Evolutionary conservation across 108 stramenopile genomes (phyloP).

Genomic region (Epithemia pelagica): DNA sequence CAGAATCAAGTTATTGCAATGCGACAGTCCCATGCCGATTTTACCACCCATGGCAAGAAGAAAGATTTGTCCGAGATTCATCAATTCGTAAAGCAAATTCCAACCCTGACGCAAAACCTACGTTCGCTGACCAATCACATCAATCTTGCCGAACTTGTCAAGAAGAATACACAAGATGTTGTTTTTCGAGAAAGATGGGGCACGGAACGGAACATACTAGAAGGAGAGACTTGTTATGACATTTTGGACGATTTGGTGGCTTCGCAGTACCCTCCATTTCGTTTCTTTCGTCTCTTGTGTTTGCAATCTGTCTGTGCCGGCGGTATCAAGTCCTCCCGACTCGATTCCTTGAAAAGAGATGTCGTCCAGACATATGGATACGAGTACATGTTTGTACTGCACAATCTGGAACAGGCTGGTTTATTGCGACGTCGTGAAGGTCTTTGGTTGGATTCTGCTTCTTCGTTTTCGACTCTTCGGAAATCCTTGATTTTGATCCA

Average conservation of each 20-base stretch:
- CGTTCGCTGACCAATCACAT: constrained; percentile 89
- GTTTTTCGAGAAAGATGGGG: constrained; percentile 91
- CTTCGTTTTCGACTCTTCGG: constrained; percentile 61
- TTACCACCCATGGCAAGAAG: constrained; percentile 83
- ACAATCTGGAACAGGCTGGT: constrained; percentile 80
- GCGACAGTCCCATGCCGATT: constrained; percentile 81
- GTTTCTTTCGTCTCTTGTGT: constrained; percentile 78
- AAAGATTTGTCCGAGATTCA: constrained; percentile 92
- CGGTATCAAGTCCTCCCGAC: constrained; percentile 82
- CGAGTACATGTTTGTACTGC: constrained; percentile 69
- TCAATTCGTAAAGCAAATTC: constrained; percentile 97
- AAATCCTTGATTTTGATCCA: constrained; percentile 82
- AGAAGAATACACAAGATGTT: constrained; percentile 66
- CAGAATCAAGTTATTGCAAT: constrained; percentile 91
- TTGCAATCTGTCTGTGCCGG: constrained; percentile 84
- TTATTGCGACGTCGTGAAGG: constrained; percentile 78
- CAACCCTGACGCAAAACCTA: constrained; percentile 55
- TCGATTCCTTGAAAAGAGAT: constrained; percentile 78
- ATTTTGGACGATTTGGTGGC: constrained; percentile 74
- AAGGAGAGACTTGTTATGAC: constrained; percentile 86
- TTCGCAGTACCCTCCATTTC: constrained; percentile 59
- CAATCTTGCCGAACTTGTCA: constrained; percentile 89
- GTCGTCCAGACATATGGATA: constrained; percentile 93
- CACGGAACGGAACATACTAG: constrained; percentile 88
- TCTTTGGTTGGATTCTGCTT: constrained; percentile 55